Evolutionary conservation across 306 rosid genomes (phyloP).

Genomic region (Acmispon strigosus): DNA sequence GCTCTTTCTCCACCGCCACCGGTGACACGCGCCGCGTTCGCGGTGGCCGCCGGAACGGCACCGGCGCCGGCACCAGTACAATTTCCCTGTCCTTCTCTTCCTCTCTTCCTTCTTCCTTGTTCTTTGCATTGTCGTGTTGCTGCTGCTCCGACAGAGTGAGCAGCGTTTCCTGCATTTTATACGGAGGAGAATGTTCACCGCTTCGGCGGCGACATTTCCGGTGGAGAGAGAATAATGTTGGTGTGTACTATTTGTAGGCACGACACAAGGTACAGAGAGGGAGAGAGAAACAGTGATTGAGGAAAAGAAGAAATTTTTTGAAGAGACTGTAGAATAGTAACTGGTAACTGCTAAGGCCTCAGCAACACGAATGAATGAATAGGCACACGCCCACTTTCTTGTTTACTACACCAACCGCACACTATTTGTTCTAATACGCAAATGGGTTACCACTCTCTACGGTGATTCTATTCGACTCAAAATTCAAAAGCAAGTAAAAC

Average conservation of each 20-base stretch:
- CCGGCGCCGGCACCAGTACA: conserved; percentile 6
- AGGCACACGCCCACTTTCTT: too few relatives aligned
- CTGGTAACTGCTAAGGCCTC: background rate
- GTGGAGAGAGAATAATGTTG: background rate
- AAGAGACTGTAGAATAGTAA: too few relatives aligned
- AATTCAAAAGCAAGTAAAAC: too few relatives aligned
- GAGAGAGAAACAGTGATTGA: background rate
- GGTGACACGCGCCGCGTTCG: conserved; percentile 16
- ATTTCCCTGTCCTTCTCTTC: conserved; percentile 14
- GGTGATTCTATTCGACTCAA: too few relatives aligned
- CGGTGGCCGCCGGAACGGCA: conserved; percentile 16
- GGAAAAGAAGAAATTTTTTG: too few relatives aligned
- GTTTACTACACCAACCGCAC: too few relatives aligned
- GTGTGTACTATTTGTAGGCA: background rate
- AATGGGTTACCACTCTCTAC: too few relatives aligned
- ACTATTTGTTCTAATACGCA: too few relatives aligned
- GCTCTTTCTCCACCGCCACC: conserved; percentile 16
- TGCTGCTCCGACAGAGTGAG: conserved; percentile 24
- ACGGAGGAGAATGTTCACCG: background rate
- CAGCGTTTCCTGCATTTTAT: conserved; percentile 42
- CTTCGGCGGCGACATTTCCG: conserved; percentile 19
- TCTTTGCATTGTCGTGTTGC: background rate
- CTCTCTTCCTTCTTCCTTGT: conserved; percentile 23
- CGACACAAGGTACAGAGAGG: background rate
- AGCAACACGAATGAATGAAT: too few relatives aligned